Percentiles rank a stretch among this genome's conserved stretches.
These are phyloP conservation scores for Diophrys appendiculata DNA, from an alignment of 73 alveolate genomes.

Conservation along the genomic window DNA sequence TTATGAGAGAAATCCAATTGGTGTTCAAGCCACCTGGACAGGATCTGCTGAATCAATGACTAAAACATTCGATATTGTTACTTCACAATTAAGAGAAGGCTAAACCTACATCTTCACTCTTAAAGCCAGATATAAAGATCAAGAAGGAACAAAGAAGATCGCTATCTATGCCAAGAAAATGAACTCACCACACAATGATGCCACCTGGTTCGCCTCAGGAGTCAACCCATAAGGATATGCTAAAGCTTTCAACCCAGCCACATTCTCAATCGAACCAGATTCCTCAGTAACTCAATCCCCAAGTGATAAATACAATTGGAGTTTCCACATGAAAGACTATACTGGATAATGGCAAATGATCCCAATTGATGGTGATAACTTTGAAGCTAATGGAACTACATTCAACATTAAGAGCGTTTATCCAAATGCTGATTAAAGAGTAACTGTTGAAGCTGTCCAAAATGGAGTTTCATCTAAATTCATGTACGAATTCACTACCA, in stretches of 20 bases:
- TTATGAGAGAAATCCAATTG: background rate
- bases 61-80: background rate
- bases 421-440: background rate
- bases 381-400: background rate
- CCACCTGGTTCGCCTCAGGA: background rate
- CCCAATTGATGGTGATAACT: background rate
- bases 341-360: background rate
- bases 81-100: background rate
- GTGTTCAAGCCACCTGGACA: background rate
- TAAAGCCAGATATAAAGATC: background rate
- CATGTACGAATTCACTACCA: background rate
- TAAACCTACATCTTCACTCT: background rate
- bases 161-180: background rate
- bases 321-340: background rate
- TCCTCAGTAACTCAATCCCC: background rate
- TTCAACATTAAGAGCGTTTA: background rate
- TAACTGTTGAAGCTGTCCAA: background rate
- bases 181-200: background rate
- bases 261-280: background rate
- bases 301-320: background rate
- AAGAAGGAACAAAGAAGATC: background rate
- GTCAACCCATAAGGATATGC: background rate
- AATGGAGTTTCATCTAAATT: background rate
- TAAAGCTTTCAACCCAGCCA: background rate
- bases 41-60: background rate